Evolutionary conservation across 345 rosid genomes (phyloP).

Genomic region (Diplotaxis tenuifolia): DNA sequence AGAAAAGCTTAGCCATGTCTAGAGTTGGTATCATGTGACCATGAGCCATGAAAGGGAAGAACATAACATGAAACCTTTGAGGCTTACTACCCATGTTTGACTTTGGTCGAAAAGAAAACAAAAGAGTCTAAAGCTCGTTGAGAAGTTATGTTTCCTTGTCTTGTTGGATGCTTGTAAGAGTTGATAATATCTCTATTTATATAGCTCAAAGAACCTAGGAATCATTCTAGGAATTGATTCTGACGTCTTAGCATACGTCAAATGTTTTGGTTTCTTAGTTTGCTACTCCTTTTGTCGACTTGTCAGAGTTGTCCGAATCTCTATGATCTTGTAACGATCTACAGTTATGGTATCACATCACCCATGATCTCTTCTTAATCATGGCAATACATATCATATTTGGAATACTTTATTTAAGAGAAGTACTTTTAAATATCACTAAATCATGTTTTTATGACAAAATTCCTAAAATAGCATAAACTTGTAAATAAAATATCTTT

Average conservation of each 20-base stretch:
- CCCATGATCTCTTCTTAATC: neutral
- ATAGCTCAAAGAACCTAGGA: neutral
- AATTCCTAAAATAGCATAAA: neutral
- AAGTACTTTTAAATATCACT: neutral
- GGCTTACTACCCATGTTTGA: neutral
- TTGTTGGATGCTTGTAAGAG: neutral
- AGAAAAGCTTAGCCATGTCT: slow-evolving; percentile 6
- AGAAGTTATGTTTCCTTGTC: neutral
- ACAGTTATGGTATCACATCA: neutral
- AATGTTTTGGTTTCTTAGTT: neutral
- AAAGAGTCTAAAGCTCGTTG: neutral
- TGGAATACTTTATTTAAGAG: neutral
- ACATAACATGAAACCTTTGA: neutral
- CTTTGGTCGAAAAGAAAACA: neutral
- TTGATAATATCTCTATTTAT: neutral
- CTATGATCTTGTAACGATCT: neutral
- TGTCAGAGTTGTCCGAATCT: neutral
- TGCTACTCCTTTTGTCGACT: neutral
- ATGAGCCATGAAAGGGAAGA: slow-evolving; percentile 4
- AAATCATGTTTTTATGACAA: neutral
- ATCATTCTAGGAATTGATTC: neutral
- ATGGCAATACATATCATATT: neutral
- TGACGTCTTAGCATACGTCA: slow-evolving; percentile 4
- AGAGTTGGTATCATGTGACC: slow-evolving; percentile 7
- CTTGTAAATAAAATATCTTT: too few relatives aligned